Evolutionary conservation across 2,329 filamentous ascomycete genomes (phyloP).

Genomic region (Ophiocordyceps unilateralis): DNA sequence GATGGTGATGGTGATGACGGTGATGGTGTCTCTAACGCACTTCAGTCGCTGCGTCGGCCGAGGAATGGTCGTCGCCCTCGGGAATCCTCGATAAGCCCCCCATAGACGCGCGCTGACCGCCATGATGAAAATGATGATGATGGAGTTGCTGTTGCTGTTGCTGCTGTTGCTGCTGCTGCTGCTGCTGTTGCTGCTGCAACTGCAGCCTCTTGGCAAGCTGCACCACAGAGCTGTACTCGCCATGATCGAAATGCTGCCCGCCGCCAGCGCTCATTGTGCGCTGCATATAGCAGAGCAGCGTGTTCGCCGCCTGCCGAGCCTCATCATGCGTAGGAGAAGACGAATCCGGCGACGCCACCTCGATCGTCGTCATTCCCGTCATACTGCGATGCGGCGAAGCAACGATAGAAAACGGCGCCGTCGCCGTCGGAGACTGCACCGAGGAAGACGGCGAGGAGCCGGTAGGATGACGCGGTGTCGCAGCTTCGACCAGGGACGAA

Average conservation of each 20-base stretch:
- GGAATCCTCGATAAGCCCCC: constrained; percentile 37
- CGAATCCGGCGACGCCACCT: constrained; percentile 34
- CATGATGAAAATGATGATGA: neutral
- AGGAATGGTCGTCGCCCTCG: constrained; percentile 33
- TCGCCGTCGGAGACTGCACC: constrained; percentile 7
- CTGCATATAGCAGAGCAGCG: constrained; percentile 68
- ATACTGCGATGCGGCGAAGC: too few relatives aligned
- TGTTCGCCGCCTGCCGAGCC: constrained; percentile 63
- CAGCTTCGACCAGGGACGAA: constrained; percentile 17
- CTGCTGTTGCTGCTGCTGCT: constrained; percentile 28
- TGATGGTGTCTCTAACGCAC: too few relatives aligned
- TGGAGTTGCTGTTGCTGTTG: constrained; percentile 41
- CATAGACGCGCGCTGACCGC: constrained; percentile 13
- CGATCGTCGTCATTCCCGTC: too few relatives aligned
- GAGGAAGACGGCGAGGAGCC: constrained; percentile 34
- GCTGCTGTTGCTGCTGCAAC: constrained; percentile 38
- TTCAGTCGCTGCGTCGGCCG: too few relatives aligned
- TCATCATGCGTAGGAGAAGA: constrained; percentile 69
- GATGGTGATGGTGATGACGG: too few relatives aligned
- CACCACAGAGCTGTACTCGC: constrained; percentile 60
- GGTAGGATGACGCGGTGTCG: constrained; percentile 32
- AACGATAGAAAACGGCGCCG: too few relatives aligned
- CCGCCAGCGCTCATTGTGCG: too few relatives aligned
- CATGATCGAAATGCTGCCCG: constrained; percentile 50
- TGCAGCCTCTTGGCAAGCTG: constrained; percentile 77